Evolutionary conservation across 345 rosid species (phyloP).

Genomic region (Eucalyptus guilfoylei): DNA sequence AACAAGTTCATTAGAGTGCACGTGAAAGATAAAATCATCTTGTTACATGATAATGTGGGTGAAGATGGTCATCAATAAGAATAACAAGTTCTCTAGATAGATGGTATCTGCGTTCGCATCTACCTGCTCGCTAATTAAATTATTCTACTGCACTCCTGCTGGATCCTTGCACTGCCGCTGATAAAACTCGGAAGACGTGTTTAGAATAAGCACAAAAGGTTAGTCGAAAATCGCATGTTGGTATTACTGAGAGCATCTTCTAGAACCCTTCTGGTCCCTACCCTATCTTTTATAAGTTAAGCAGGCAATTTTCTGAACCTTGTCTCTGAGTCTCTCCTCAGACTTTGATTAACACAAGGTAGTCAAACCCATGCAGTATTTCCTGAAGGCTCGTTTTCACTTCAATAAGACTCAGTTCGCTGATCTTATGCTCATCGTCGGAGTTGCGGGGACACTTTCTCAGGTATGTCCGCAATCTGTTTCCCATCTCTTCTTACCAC

Average conservation of each 20-base stretch:
- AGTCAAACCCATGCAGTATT: slow-evolving; percentile 44
- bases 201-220: not conserved
- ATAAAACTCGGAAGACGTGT: not conserved
- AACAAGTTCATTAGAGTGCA: not conserved
- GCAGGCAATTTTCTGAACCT: not conserved
- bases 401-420: slow-evolving; percentile 74
- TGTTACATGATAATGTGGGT: not conserved
- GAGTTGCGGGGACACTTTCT: slow-evolving; percentile 42
- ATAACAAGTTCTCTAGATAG: not conserved
- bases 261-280: not conserved
- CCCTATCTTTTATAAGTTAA: not conserved
- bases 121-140: not conserved
- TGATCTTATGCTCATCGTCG: slow-evolving; percentile 45
- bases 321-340: not conserved
- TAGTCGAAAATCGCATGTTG: not conserved
- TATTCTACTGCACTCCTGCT: not conserved
- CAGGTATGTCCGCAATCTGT: slow-evolving; percentile 22
- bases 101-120: not conserved
- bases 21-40: not conserved
- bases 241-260: not conserved
- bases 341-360: not conserved
- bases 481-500: not conserved
- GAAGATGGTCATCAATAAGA: not conserved
- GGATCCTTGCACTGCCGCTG: not conserved
- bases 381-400: slow-evolving; percentile 82